These are phyloP conservation scores for Teunomyces panamensis DNA, from an alignment of 805 yeast genomes.

Conservation along the genomic window DNA sequence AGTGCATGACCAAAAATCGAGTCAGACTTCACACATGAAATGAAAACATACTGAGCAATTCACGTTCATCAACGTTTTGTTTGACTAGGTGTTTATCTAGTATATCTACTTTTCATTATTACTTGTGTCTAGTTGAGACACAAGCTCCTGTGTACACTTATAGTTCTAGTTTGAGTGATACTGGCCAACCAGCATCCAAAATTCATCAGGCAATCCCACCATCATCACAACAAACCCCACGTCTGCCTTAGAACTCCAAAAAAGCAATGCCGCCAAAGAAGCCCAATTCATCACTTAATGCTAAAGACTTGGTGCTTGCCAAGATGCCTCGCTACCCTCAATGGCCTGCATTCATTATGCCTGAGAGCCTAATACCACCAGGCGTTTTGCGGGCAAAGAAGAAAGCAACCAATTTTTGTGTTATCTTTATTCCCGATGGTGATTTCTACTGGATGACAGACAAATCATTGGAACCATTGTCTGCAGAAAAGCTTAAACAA, in stretches of 20 bases:
- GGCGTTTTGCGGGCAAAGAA: conserved; percentile 34
- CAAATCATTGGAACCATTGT: conserved; percentile 30
- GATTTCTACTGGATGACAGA: conserved; percentile 45
- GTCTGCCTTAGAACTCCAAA: not conserved
- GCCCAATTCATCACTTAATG: conserved; percentile 17
- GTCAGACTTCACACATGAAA: conserved; percentile 1
- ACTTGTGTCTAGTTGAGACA: not conserved
- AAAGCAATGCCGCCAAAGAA: conserved; percentile 36
- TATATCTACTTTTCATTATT: not conserved
- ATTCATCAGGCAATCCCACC: not conserved
- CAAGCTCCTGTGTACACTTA: not conserved
- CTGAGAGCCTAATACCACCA: conserved; percentile 33
- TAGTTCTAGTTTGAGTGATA: not conserved
- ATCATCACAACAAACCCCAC: not conserved
- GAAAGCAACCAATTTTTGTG: conserved; percentile 37
- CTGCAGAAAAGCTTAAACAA: conserved; percentile 27
- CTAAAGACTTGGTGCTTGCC: conserved; percentile 42
- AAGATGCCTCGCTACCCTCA: conserved; percentile 45
- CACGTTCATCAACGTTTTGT: not conserved
- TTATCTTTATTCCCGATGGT: conserved; percentile 46
- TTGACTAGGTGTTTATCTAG: conserved; percentile 1
- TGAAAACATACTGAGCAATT: not conserved
- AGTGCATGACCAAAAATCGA: not conserved
- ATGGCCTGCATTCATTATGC: conserved; percentile 52
- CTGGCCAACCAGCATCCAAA: not conserved